phyloP scores from a whole-genome alignment of 371 early-diverging fungal species.

The Dichotomocladium elegans region DNA sequence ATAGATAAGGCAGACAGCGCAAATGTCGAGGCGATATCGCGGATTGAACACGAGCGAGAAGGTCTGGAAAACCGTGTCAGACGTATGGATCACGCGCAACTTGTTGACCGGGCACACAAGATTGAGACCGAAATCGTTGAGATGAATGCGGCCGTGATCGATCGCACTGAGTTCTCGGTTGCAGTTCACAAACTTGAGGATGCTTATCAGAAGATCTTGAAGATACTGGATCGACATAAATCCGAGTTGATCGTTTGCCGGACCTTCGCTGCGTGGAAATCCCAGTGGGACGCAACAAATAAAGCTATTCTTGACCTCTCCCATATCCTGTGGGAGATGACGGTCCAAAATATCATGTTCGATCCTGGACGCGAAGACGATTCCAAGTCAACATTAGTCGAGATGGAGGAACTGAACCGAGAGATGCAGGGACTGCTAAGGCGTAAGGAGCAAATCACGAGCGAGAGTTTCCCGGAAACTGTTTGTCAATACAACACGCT shows the following conservation, averaged over 20 bases:
- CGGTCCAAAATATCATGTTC: slow-evolving; percentile 28
- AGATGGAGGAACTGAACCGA: no score
- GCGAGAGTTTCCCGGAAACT: no score
- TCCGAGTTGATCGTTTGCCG: slow-evolving; percentile 17
- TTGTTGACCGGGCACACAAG: slow-evolving; percentile 17
- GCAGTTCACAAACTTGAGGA: slow-evolving; percentile 29
- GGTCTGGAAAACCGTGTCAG: slow-evolving; percentile 17
- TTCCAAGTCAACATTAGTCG: no score
- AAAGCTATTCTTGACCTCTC: slow-evolving; percentile 22
- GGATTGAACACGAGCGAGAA: slow-evolving; percentile 29
- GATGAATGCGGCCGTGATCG: slow-evolving; percentile 30
- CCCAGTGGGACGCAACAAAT: slow-evolving; percentile 19
- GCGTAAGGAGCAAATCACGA: no score
- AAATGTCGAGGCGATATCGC: slow-evolving; percentile 22
- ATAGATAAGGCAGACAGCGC: slow-evolving; percentile 18
- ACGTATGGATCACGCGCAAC: slow-evolving; percentile 25
- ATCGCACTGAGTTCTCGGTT: slow-evolving; percentile 24
- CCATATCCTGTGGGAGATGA: slow-evolving; percentile 29
- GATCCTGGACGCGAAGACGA: slow-evolving; percentile 13
- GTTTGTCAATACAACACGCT: no score
- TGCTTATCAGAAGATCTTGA: slow-evolving; percentile 11
- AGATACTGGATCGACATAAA: slow-evolving; percentile 11
- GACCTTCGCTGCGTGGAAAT: slow-evolving; percentile 23
- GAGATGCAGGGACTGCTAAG: no score
- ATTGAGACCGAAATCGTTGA: slow-evolving; percentile 37